A percentile compares a stretch with the other conserved stretches of the same genome.
These are phyloP conservation scores for Polygonum maritimum DNA, from an alignment of 148 eudicot genomes.

Conservation along the genomic window DNA sequence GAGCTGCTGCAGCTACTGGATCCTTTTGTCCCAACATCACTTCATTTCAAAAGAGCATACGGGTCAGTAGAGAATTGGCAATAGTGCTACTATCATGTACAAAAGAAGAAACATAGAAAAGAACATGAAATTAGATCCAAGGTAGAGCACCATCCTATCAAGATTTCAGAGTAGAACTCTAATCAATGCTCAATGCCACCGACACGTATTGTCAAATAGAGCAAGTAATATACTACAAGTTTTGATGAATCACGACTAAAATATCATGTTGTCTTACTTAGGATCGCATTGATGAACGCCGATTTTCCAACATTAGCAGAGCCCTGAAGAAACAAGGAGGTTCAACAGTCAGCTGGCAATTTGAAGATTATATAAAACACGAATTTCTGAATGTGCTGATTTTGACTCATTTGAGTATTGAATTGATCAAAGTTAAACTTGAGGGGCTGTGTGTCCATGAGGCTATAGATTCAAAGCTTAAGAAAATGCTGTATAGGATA, in stretches of 20 bases:
- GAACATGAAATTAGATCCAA: not conserved
- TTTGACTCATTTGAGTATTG: not conserved
- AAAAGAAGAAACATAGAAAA: not conserved
- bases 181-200: not conserved
- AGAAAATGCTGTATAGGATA: not conserved
- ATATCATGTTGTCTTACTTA: constrained; percentile 45
- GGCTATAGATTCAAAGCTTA: not conserved
- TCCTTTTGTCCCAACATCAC: constrained; percentile 82
- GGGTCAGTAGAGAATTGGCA: not conserved
- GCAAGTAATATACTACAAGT: not conserved
- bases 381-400: not conserved
- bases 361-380: not conserved
- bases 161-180: not conserved
- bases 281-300: constrained; percentile 80
- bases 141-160: not conserved
- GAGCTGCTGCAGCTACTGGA: constrained; percentile 85
- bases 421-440: not conserved
- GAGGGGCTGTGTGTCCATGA: not conserved
- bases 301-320: constrained; percentile 98
- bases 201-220: not conserved
- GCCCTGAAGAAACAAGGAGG: constrained; percentile 45
- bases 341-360: constrained; percentile 6
- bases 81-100: not conserved
- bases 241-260: constrained; percentile 1
- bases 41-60: constrained; percentile 15